Base-by-base conservation (phyloP, 805 yeast genomes). In the Ogataea polymorpha region DNA sequence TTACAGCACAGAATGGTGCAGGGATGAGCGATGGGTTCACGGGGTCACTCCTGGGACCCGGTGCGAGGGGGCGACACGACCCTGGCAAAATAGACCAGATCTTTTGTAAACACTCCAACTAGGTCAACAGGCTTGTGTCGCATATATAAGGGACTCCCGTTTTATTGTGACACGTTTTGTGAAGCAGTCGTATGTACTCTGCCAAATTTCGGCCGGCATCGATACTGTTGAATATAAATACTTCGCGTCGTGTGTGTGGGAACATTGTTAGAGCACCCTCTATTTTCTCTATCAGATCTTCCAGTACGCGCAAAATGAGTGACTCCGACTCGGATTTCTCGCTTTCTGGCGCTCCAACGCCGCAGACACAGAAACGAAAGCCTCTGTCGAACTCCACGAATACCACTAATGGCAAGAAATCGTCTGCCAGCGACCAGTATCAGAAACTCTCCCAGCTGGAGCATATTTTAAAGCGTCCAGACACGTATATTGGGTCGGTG, bases 401-500 rank as follows among this genome's bases (percentile, higher is more conserved):
- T 34, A 54, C 50, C 5, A 28, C 44, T 6, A 42, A 39, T 25
- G 42, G 40, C 2, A 50, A 46, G 27, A 56, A 52, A 31, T 15
- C 41, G 2, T 49, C 57, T 8, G 81, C 80, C 6, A 75, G 81
- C 5, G 85, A 84, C 39, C 89, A 86, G 55, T 93, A 93, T 67
- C 98, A 91, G 65, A 87, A 86, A 68, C 80, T 93, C 34, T 82
- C 96, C 3, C 99, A 91, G 65, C 72, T 93, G 55, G 98, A 93
- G 59, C 99, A 93, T 72, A 91, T 93, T 42, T 72, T 93, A 57
- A 89, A 89, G 63, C 82, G 99, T 64, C 99, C 99, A 1, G 99
- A 93, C 63, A 91, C 99, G 9, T 93, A 93, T 65, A 82, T 93
- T 53, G 99, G 99, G 5, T 89, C 97, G 2, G 84, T 90, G 17